Conservation (phyloP, 352 stramenopile genomes). For the Discostella stelligera region DNA sequence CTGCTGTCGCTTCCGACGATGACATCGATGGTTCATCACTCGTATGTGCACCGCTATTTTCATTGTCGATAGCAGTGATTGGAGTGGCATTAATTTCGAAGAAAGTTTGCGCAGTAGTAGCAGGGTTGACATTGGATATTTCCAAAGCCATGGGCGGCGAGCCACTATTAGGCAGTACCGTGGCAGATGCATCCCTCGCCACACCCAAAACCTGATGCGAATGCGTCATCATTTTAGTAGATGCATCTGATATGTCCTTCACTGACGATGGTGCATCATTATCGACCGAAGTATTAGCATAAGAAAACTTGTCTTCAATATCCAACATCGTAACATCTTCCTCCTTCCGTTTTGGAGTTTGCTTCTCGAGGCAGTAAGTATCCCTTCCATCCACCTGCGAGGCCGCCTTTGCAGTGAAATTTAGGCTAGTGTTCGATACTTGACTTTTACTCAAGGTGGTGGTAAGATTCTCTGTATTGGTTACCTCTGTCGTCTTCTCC, state of each 20-base stretch:
- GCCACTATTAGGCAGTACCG: background rate
- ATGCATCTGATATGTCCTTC: background rate
- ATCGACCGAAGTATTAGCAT: background rate
- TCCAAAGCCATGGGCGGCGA: background rate
- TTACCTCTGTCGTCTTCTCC: background rate
- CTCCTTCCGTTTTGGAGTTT: background rate
- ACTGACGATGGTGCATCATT: background rate
- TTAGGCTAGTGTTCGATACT: too few species aligned
- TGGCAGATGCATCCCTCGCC: background rate
- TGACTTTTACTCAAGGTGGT: too few species aligned
- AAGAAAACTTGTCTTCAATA: background rate
- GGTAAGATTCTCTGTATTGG: background rate
- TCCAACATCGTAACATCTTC: background rate
- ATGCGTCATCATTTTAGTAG: background rate
- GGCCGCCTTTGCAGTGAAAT: background rate
- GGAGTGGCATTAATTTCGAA: background rate
- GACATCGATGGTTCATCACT: background rate
- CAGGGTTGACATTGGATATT: background rate
- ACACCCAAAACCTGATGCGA: too few species aligned
- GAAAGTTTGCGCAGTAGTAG: background rate
- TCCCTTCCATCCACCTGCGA: background rate
- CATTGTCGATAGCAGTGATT: background rate
- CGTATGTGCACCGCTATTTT: background rate
- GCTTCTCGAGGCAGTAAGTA: background rate
- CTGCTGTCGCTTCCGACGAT: too few species aligned